Base-by-base conservation (phyloP, 2,329 filamentous ascomycete genomes). In the Calonectria hawksworthii region DNA sequence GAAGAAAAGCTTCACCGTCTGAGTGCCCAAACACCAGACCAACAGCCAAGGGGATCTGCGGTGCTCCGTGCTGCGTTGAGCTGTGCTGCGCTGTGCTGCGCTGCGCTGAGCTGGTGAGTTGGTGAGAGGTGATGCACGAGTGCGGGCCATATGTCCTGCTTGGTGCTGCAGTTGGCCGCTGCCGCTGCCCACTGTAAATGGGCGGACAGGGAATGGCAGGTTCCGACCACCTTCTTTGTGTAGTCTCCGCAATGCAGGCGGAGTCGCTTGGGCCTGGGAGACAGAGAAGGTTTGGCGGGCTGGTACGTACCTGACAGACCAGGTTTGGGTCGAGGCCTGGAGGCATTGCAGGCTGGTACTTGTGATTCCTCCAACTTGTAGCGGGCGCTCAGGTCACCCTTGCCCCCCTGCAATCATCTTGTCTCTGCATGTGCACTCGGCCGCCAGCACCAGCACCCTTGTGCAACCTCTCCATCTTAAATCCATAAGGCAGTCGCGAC, bases 401-500 rank as follows among this genome's bases (percentile, higher is more conserved):
- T 28, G 56, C 30, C 28, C 23, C 56, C 56, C 56, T 63, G 56
- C 56, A 28, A 63, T 41, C 56, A 63, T 63, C 56, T 30, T 63
- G 56, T 63, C 56, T 63, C 56, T 63, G 56, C 56, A 63, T 63
- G 56, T 63, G 56, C 36, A 41, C 56, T 63, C 56, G 56, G 34
- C 56, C 56, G 23, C 56, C 36, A 7, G 56, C 56, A 63, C 56
- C 36, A 7, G 56, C 56, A 63, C 56, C 56, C 56, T 41, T 41
- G 56, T 63, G 23, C 56, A 63, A 41, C 56, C 36, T 41, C 56
- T 38, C 56, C 56, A 63, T 63, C 56, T 63, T 26, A 16, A 47
- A 65, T 65, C 61, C 61, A 50, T 65, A 65, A 65, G 61, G 61
- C 61, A 65, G 61, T 44, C 41, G 61, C 61, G 41, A 50, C 61